Conservation (phyloP, 495 filamentous ascomycete species). For the Xylaria curta region DNA sequence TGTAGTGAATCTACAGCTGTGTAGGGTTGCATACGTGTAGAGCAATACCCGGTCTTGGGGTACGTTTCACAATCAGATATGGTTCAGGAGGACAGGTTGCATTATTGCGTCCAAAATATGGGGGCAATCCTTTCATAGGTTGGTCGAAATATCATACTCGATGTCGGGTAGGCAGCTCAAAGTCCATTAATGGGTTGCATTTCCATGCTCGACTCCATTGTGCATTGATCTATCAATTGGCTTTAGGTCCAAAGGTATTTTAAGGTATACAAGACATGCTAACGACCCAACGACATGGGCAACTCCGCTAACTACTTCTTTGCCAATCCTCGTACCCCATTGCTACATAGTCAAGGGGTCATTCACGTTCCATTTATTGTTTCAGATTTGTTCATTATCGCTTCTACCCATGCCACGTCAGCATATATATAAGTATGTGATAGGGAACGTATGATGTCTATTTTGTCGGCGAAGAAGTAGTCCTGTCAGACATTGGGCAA, state of each 20-base stretch:
- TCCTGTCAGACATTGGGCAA: neutral
- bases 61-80: neutral
- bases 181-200: neutral
- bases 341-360: slow-evolving; percentile 28
- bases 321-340: slow-evolving; percentile 10
- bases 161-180: neutral
- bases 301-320: neutral
- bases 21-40: neutral
- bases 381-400: slow-evolving; percentile 33
- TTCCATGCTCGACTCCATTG: neutral
- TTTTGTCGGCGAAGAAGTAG: neutral
- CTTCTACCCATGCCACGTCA: slow-evolving; percentile 28
- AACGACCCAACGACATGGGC: neutral
- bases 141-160: neutral
- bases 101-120: neutral
- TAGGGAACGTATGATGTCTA: slow-evolving; percentile 22
- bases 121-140: neutral
- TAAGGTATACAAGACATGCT: neutral
- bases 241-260: neutral
- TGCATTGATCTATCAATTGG: neutral
- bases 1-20: neutral
- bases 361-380: slow-evolving; percentile 40
- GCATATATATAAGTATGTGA: slow-evolving; percentile 23
- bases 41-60: neutral
- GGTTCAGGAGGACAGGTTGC: neutral